Base-by-base conservation (phyloP, 2,329 filamentous ascomycete genomes). In the Xylaria hypoxylon region DNA sequence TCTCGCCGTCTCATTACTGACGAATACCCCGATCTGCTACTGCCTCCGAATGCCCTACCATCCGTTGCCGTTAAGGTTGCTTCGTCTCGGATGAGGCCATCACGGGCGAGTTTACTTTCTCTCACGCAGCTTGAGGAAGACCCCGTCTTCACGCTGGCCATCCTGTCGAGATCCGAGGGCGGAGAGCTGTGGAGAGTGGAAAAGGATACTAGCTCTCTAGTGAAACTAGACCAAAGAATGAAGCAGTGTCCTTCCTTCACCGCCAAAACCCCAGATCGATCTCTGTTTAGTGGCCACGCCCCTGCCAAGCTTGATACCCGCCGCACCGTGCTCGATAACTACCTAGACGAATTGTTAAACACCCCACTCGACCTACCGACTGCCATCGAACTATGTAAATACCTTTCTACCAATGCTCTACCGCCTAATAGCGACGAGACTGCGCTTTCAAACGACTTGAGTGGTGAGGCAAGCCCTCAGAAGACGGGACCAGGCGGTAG, bases 71-170 rank as follows among this genome's bases (percentile, higher is more conserved):
- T 97, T 53, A 92, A 88, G 77, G 95, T 97, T 3, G 93, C 94
- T 3, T 98, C 96, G 4, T 98, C 96, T 24, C 90, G 96, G n/a
- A 89, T 99, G 84, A 94, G 93, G 76, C 96, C 95, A 15, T 97
- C 95, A 0, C 86, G 95, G 69, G 89, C 93, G 42, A 97, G 94
- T 77, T 87, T 96, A 72, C 83, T 97, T 74, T 92, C 90, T 1
- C 83, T 94, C 11, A 95, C 89, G 57, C 90, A 92, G 68, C 83
- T 92, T 22, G 94, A 97, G 64, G 95, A 97, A 76, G 94, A 97
- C 73, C 93, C 94, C 0, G 95, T 98, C 0, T 97, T 98, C 75
- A 97, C 94, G 0, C 83, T 99, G 59, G 94, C 94, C 19, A 83
- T 99, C 40, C 91, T 93, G 73, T 92, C 92, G 10, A 89, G 94